Evolutionary conservation across 179 eudicot species (phyloP), one percentile per base, ranked within the genome.

Genomic region (Silene noctiflora): DNA sequence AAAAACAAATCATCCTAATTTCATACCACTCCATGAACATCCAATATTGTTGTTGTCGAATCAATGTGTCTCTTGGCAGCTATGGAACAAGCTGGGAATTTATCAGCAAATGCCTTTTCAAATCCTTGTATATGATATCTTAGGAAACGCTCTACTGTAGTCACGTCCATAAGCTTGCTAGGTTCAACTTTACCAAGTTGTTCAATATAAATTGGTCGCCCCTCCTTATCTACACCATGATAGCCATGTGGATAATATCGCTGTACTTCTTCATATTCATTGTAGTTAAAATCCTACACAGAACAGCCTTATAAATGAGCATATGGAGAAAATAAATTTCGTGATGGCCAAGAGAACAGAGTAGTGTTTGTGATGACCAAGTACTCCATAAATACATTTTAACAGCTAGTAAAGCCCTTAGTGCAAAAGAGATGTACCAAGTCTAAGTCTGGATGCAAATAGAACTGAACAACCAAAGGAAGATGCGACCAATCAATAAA

Each of bases 21-120:
- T 27, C 94, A 60, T 79, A 95, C 99, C 97, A 95, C 87, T 71
- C 99, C 99, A 19, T 89, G 87, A 70, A 88, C 99, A 82, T 95
- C 99, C 84, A 95, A 77, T 76, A 95, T 87, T 61, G 97, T 84
- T 67, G 89, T 95, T 22, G 96, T 84, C 44, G 93, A 88, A 86
- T 95, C 94, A 75, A 95, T 91, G 83, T 92, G 99, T 82, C 90
- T 89, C 88, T 86, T 92, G 67, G 99, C 94, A 78, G 91, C 87
- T 55, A 95, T 85, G 53, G 99, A 95, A 84, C 99, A 95, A 39
- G 97, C 99, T 59, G 99, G 97, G 79, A 95, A 91, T 86, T 91
- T 95, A 83, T 89, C 90, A 6, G 89, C 79, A 80, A 95, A 95
- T 79, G 91, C 80, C 85, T 85, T 93, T 71, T 95, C 99, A 82